These are phyloP conservation scores for Aspergillus novoparasiticus DNA, from an alignment of 2,329 filamentous ascomycete genomes.

Conservation along the genomic window DNA sequence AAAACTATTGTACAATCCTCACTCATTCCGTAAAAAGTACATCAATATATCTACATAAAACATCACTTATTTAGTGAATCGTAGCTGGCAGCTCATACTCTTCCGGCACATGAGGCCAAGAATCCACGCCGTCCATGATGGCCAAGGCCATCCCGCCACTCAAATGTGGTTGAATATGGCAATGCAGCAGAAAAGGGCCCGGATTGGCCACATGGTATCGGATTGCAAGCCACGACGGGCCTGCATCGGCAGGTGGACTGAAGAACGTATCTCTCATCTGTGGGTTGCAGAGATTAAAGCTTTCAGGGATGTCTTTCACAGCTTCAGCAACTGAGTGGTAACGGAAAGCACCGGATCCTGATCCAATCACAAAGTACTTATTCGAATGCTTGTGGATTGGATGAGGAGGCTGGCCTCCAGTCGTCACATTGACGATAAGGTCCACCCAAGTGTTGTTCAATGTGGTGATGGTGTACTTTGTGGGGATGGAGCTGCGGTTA, in stretches of 20 bases:
- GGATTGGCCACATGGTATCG: constrained; percentile 53
- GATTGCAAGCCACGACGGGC: constrained; percentile 46
- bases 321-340: constrained; percentile 60
- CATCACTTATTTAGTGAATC: not conserved
- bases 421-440: constrained; percentile 37
- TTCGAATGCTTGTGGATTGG: constrained; percentile 68
- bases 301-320: constrained; percentile 47
- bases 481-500: constrained; percentile 30
- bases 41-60: not conserved
- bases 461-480: constrained; percentile 34
- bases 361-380: constrained; percentile 61
- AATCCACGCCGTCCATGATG: constrained; percentile 53
- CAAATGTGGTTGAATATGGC: constrained; percentile 55
- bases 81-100: constrained; percentile 5
- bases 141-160: constrained; percentile 54
- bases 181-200: constrained; percentile 55
- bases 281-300: constrained; percentile 62
- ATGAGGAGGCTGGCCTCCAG: constrained; percentile 55
- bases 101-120: constrained; percentile 41
- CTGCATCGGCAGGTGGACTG: constrained; percentile 37
- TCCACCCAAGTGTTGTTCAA: constrained; percentile 58
- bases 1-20: not conserved
- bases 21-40: not conserved
- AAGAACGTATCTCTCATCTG: constrained; percentile 55
- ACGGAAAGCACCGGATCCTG: constrained; percentile 53